A percentile compares a stretch with the other conserved stretches of the same genome.
Conservation (phyloP, 306 rosid species). For the Pyrus communis region DNA sequence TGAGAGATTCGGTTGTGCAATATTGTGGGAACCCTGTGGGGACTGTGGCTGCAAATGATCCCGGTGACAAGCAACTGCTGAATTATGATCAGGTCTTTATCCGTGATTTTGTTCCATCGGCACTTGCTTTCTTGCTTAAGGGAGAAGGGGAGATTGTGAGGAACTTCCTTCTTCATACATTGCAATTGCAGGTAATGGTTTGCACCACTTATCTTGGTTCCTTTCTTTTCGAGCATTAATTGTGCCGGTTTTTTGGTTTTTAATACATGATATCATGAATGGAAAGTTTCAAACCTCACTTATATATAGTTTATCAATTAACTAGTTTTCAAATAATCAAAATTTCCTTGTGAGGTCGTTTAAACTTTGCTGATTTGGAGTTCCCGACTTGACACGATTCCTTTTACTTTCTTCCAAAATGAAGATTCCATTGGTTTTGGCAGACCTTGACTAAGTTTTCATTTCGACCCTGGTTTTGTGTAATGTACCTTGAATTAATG, state of each 20-base stretch:
- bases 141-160: constrained; percentile 78
- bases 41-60: constrained; percentile 83
- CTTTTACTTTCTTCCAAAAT: neutral
- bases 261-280: neutral
- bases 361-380: neutral
- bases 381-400: neutral
- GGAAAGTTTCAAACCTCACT: neutral
- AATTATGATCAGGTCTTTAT: constrained; percentile 95
- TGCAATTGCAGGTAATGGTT: constrained; percentile 80
- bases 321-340: neutral
- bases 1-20: constrained; percentile 64
- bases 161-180: constrained; percentile 86
- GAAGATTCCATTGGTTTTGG: neutral
- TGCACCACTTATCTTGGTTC: neutral
- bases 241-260: neutral
- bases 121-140: constrained; percentile 87
- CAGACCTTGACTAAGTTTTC: neutral
- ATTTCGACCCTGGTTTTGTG: neutral
- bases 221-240: neutral
- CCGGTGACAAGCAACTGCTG: constrained; percentile 37
- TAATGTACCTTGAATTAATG: neutral
- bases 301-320: neutral
- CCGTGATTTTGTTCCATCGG: constrained; percentile 81
- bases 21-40: constrained; percentile 85
- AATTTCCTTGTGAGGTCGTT: neutral